Conservation (phyloP, 2,329 filamentous ascomycete genomes). For the Colletotrichum somersetense region DNA sequence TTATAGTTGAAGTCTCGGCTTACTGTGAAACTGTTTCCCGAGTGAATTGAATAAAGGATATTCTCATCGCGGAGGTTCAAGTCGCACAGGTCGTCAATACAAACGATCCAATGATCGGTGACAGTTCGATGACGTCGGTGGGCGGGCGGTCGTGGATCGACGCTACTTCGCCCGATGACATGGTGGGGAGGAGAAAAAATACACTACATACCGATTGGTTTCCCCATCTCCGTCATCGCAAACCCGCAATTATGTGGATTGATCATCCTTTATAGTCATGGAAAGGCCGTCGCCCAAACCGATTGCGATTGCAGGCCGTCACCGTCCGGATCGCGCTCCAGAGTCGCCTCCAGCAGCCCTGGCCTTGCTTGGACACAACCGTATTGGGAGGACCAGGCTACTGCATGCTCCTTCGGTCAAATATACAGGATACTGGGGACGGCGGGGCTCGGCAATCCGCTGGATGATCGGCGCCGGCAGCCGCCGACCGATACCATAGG, state of each 20-base stretch:
- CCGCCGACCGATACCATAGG: neutral
- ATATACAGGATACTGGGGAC: neutral
- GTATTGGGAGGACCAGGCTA: no score
- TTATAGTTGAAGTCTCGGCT: no score
- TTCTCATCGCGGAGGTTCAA: no score
- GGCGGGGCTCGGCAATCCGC: neutral
- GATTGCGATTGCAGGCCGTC: neutral
- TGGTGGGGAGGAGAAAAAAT: neutral
- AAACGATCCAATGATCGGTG: slow-evolving; percentile 22
- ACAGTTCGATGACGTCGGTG: slow-evolving; percentile 42
- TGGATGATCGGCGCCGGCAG: neutral
- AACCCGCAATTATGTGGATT: neutral
- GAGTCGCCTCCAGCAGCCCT: no score
- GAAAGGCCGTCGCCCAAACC: neutral
- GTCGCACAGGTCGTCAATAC: neutral
- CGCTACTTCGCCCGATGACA: slow-evolving; percentile 19
- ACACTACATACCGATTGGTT: neutral
- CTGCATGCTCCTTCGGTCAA: neutral
- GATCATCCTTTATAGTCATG: neutral
- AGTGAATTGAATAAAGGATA: neutral
- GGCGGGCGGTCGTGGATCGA: slow-evolving; percentile 33
- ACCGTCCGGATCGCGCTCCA: neutral
- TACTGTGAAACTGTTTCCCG: no score
- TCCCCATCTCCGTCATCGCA: slow-evolving; percentile 17
- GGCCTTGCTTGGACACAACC: neutral